A percentile compares a stretch with the other conserved stretches of the same genome.
Evolutionary conservation across 2,329 filamentous ascomycete genomes (phyloP).

Genomic region (Pyrenophora graminea): DNA sequence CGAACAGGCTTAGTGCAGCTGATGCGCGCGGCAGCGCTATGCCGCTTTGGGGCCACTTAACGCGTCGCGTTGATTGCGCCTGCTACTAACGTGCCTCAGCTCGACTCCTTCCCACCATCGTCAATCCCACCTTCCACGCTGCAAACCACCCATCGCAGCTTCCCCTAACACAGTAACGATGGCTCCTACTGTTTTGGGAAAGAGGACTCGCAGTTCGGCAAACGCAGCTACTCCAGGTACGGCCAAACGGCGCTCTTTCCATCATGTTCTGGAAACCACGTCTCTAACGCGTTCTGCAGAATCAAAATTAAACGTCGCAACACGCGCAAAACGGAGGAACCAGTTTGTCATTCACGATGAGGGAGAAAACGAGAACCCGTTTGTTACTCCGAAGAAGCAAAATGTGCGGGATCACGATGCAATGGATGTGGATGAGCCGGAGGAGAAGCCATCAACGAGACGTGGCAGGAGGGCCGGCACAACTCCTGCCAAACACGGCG

Average conservation of each 20-base stretch:
- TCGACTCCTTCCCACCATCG: constrained; percentile 16
- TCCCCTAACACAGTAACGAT: constrained; percentile 28
- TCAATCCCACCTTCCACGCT: constrained; percentile 24
- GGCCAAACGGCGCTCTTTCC: constrained; percentile 14
- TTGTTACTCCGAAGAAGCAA: constrained; percentile 47
- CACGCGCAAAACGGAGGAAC: constrained; percentile 50
- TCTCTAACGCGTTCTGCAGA: constrained; percentile 34
- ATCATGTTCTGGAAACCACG: constrained; percentile 21
- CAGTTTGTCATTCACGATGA: constrained; percentile 57
- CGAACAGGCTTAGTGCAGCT: neutral
- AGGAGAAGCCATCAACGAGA: constrained; percentile 43
- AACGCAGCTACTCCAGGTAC: constrained; percentile 33
- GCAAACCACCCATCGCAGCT: constrained; percentile 29
- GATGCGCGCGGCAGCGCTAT: constrained; percentile 7
- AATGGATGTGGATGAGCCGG: constrained; percentile 52
- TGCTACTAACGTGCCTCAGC: constrained; percentile 1
- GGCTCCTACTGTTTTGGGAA: constrained; percentile 45
- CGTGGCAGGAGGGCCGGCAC: constrained; percentile 39
- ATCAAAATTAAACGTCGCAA: constrained; percentile 28
- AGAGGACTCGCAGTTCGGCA: constrained; percentile 44
- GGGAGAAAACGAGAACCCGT: constrained; percentile 70
- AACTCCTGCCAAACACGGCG: constrained; percentile 55
- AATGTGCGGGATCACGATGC: constrained; percentile 46
- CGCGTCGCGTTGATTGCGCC: constrained; percentile 22
- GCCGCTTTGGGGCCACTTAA: constrained; percentile 9